Evolutionary conservation across 106 monocot genomes (phyloP).

Genomic region (Agapanthus africanus): DNA sequence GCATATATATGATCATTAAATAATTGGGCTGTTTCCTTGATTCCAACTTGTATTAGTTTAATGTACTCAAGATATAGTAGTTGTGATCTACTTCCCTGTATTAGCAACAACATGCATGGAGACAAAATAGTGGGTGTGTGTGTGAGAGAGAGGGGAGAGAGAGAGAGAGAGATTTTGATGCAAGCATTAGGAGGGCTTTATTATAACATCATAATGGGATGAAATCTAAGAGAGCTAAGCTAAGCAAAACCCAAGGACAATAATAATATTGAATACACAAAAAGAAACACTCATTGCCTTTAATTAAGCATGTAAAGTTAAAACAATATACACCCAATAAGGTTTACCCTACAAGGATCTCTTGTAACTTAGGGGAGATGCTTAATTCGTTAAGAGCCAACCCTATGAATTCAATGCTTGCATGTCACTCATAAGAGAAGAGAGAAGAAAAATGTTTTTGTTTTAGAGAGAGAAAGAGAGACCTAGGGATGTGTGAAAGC

Average conservation of each 20-base stretch:
- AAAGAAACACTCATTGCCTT: not conserved
- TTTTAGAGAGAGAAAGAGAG: constrained; percentile 9
- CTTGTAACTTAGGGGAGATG: constrained; percentile 2
- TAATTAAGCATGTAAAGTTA: constrained; percentile 7
- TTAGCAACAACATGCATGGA: not conserved
- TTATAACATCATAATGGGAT: not conserved
- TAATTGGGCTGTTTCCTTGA: constrained; percentile 10
- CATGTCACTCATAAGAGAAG: constrained; percentile 14
- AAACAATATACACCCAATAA: constrained; percentile 9
- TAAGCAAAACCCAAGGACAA: not conserved
- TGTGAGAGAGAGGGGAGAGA: constrained; percentile 2
- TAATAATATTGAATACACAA: constrained; percentile 2
- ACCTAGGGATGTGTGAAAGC: constrained; percentile 58
- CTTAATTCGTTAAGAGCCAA: constrained; percentile 12
- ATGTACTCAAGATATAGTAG: too few relatives aligned
- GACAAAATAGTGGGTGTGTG: not conserved
- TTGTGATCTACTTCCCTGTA: not conserved
- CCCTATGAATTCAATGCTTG: constrained; percentile 17
- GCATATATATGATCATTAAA: not conserved
- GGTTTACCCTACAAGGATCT: constrained; percentile 4
- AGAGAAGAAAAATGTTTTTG: not conserved
- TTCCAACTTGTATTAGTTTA: constrained; percentile 14
- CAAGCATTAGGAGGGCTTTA: not conserved
- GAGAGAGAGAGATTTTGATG: constrained; percentile 7
- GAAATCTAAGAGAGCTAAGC: not conserved